Base-by-base conservation (phyloP, 306 rosid genomes). In the Gastrolobium villosum region DNA sequence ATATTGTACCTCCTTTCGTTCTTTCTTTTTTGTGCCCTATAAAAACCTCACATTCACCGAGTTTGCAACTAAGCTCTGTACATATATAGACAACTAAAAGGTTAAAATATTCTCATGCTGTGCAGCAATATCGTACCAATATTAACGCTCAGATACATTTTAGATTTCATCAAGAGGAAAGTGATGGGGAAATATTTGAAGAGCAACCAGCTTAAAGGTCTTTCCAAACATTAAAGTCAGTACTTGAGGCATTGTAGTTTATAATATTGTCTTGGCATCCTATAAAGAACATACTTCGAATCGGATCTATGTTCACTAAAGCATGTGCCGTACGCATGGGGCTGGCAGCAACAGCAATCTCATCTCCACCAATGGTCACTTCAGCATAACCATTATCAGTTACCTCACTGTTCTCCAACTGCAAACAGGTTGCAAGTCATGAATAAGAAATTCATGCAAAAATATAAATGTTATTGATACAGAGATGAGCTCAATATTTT, bases 141-240 rank as follows among this genome's bases (percentile, higher is more conserved):
- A 63, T 10, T 35, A 67, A 77, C 53, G n/a, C n/a, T n/a, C n/a
- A n/a, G n/a, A n/a, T n/a, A n/a, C n/a, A n/a, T n/a, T n/a, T 76
- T 61, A 45, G 75, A 57, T 44, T 59, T 46, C 52, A 43, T 7
- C 50, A 30, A 53, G 54, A 41, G 72, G 7, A 8, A 75, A 26
- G 62, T 39, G 43, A 70, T 10, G 46, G 41, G 37, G 8, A 43
- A 80, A 60, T 28, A 59, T 64, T 37, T 46, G 44, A 68, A 66
- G 48, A 57, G 50, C 45, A 35, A 62, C 36, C 36, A 60, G n/a
- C 70, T 80, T 75, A 87, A 75, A 94, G 87, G 84, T 91, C 96
- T 81, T 91, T 88, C 97, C 99, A 92, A 68, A 92, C 90, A 37
- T 89, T 92, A 62, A 88, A 95, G 84, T 95, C 97, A 63, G 89